These are phyloP conservation scores for Combretum micranthum DNA, from an alignment of 345 rosid genomes.

Conservation along the genomic window DNA sequence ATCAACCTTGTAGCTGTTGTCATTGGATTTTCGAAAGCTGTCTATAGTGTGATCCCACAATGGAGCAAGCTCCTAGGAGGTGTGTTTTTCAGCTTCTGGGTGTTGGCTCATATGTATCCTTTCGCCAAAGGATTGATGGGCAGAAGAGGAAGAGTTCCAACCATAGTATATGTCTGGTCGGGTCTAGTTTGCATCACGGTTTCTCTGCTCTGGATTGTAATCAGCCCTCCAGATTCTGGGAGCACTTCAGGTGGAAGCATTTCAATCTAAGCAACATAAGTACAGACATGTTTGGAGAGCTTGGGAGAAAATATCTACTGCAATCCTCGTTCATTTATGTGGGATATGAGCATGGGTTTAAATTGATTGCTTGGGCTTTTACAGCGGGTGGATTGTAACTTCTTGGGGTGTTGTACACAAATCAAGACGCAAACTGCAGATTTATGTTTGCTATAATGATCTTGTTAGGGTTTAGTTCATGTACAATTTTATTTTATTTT, in stretches of 20 bases:
- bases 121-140: conserved; percentile 81
- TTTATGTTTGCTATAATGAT: no score
- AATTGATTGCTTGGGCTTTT: no score
- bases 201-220: conserved; percentile 66
- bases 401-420: no score
- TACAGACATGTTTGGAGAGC: no score
- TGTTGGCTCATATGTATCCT: conserved; percentile 79
- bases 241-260: conserved; percentile 19
- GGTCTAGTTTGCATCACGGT: conserved; percentile 65
- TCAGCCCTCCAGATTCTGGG: conserved; percentile 53
- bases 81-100: conserved; percentile 81
- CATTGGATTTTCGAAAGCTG: conserved; percentile 57
- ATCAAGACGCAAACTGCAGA: no score
- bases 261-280: conserved; percentile 33
- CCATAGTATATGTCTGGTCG: conserved; percentile 77
- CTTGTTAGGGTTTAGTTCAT: no score
- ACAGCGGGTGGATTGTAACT: no score
- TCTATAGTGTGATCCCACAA: conserved; percentile 80
- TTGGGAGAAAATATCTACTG: no score
- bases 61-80: conserved; percentile 91
- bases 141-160: conserved; percentile 77
- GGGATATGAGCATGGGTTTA: no score
- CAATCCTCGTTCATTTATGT: no score
- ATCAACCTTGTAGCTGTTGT: conserved; percentile 63
- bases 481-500: no score